Percentiles rank a stretch among this genome's conserved stretches.
phyloP scores from a whole-genome alignment of 2,329 filamentous ascomycete genomes.

The Fusarium albosuccineum region DNA sequence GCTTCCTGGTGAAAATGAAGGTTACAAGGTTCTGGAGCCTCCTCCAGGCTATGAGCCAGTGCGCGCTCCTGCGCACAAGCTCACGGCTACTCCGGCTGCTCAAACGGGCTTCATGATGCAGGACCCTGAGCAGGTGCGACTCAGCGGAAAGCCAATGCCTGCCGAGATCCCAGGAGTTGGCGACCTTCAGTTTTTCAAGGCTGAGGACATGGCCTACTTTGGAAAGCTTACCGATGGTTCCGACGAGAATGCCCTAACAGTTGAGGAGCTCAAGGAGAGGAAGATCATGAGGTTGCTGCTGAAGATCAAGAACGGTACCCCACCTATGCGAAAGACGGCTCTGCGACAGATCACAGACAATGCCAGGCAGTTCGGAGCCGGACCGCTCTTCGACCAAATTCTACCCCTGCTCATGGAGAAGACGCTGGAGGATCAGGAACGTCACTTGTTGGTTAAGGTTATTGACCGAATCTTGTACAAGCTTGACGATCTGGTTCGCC shows the following conservation, averaged over 20 bases:
- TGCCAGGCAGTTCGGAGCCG: conserved; percentile 93
- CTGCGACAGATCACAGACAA: conserved; percentile 98
- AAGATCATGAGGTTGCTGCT: conserved; percentile 98
- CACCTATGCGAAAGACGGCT: conserved; percentile 98
- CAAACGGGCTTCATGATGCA: conserved; percentile 96
- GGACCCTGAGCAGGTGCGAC: conserved; percentile 85
- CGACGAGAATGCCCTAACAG: conserved; percentile 90
- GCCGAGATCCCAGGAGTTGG: conserved; percentile 97
- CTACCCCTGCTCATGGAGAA: conserved; percentile 98
- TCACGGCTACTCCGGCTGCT: conserved; percentile 80
- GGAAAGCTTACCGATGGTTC: conserved; percentile 95
- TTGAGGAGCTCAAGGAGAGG: conserved; percentile 96
- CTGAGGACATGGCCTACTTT: conserved; percentile 99
- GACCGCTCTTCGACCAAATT: conserved; percentile 96
- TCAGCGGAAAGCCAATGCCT: conserved; percentile 89
- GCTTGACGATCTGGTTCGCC: conserved; percentile 93
- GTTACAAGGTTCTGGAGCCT: conserved; percentile 91
- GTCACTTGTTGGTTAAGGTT: conserved; percentile 97
- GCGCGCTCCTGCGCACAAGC: conserved; percentile 79
- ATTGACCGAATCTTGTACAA: conserved; percentile 99
- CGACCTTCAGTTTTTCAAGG: conserved; percentile 97
- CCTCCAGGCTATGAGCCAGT: conserved; percentile 93
- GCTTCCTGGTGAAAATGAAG: conserved; percentile 87
- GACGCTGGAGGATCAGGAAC: conserved; percentile 96
- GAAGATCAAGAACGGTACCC: conserved; percentile 99